These are phyloP conservation scores for Chaetomium sp. DNA, from an alignment of 2,329 filamentous ascomycete species.

Conservation along the genomic window DNA sequence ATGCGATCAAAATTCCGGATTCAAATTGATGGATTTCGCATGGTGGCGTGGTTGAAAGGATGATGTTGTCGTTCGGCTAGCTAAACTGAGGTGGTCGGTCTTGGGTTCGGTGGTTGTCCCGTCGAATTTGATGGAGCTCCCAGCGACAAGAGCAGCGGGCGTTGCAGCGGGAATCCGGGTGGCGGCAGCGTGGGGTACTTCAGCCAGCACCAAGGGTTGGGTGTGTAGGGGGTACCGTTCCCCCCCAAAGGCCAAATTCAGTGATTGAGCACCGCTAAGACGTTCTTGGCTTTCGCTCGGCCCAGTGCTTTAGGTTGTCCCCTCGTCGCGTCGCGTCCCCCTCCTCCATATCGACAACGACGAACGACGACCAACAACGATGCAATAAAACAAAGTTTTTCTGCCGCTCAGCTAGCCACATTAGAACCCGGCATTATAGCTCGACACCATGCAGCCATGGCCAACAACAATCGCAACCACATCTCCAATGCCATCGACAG, in stretches of 20 bases:
- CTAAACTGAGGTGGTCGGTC: slow-evolving; percentile 34
- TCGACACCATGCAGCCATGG: slow-evolving; percentile 46
- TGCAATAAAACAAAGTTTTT: slow-evolving; percentile 5
- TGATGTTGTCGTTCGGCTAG: slow-evolving; percentile 41
- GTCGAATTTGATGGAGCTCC: slow-evolving; percentile 43
- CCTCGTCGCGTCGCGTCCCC: slow-evolving; percentile 25
- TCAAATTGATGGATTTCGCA: slow-evolving; percentile 51
- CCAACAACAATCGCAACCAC: slow-evolving; percentile 61
- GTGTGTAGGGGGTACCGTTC: slow-evolving; percentile 19
- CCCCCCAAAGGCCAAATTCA: slow-evolving; percentile 1
- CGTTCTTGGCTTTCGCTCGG: slow-evolving; percentile 8
- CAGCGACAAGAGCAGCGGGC: slow-evolving; percentile 8
- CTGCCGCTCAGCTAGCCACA: background rate
- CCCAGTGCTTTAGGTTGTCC: background rate
- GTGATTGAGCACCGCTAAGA: background rate
- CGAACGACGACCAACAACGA: background rate
- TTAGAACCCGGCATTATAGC: background rate
- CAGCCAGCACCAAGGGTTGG: background rate
- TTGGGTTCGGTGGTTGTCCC: slow-evolving; percentile 36
- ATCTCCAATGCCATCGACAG: slow-evolving; percentile 78
- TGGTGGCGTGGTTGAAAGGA: slow-evolving; percentile 45
- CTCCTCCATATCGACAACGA: background rate
- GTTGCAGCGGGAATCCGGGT: slow-evolving; percentile 1
- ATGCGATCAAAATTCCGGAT: slow-evolving; percentile 48
- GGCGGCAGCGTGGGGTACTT: slow-evolving; percentile 22